These are phyloP conservation scores for Dioszegia aurantiaca DNA, from an alignment of 768 basidiomycete genomes.

Conservation along the genomic window DNA sequence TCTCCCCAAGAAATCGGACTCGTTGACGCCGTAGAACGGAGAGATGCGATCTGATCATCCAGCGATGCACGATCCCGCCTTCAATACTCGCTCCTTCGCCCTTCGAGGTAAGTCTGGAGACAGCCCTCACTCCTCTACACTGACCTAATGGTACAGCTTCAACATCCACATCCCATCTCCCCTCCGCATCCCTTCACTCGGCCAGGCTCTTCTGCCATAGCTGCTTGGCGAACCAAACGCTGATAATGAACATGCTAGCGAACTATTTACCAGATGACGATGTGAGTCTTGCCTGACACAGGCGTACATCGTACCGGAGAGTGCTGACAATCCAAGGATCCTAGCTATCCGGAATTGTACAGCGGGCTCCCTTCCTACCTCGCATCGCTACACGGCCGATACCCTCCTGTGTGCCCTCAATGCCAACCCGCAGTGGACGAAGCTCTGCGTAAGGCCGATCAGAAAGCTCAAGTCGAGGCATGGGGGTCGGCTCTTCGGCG, in stretches of 20 bases:
- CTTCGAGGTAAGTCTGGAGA: conserved; percentile 32
- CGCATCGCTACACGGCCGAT: conserved; percentile 70
- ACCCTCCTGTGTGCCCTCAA: conserved; percentile 76
- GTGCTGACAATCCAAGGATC: conserved; percentile 57
- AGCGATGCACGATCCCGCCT: conserved; percentile 75
- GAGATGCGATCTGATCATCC: conserved; percentile 81
- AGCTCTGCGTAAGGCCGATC: conserved; percentile 71
- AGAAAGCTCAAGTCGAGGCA: conserved; percentile 69
- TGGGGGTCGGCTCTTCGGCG: conserved; percentile 69
- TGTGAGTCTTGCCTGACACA: conserved; percentile 58
- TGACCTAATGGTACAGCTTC: conserved; percentile 22
- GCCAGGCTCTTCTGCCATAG: conserved; percentile 67
- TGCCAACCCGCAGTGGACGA: conserved; percentile 80
- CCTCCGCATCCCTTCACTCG: conserved; percentile 23
- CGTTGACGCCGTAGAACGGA: conserved; percentile 55
- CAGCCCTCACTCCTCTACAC: neutral
- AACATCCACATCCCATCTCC: conserved; percentile 40
- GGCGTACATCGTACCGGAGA: conserved; percentile 8
- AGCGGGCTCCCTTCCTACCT: conserved; percentile 69
- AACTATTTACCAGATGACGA: conserved; percentile 80
- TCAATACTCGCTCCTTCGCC: conserved; percentile 55
- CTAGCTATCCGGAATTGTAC: conserved; percentile 65
- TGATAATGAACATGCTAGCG: conserved; percentile 78
- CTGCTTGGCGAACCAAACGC: conserved; percentile 88
- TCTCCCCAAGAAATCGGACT: neutral